Evolutionary conservation across 208 protist species (phyloP), one percentile per base, ranked within the genome.

Genomic region (Trypanosoma rangeli): DNA sequence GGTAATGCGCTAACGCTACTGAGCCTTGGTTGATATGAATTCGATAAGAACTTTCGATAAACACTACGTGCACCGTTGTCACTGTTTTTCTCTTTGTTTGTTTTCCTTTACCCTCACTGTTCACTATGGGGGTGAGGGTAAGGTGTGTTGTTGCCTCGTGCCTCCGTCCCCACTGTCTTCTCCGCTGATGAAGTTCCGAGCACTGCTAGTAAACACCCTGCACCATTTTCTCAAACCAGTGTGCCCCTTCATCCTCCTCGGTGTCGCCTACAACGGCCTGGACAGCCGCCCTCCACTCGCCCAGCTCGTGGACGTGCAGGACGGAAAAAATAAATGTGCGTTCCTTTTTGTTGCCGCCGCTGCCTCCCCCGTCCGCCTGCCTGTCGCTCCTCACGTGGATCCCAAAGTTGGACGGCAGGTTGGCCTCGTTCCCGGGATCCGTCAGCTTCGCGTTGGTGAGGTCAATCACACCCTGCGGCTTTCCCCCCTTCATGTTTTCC

Each of bases 151-250:
- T 46, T 46, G 8, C 5, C 13, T 5, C 15, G 42, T 18, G 3
- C 42, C 42, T 18, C 42, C 3, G 5, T 46, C 13, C 12, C 15
- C 42, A 1, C 15, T 16, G 5, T 46, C 13, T 9, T 16, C 1
- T 9, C 42, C 42, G 42, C 42, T 1, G 42, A 18, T 1, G 12
- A 18, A 3, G 12, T 59, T 44, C 10, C 35, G 48, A 5, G 20
- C 29, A 5, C n/a, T 24, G 42, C 44, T 76, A 76, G 63, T 64
- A 76, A n/a, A 49, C 49, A 28, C 63, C 71, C 29, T 76, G 50
- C 7, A 64, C 53, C 57, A 76, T 68, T 33, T 76, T 76, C 24
- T 70, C 64, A 63, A 76, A 76, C 71, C 63, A 76, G 56, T 76
- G 71, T 1, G 39, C 31, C 16, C 60, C 24, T 48, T 56, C 69